These are phyloP conservation scores for Besnoitia besnoiti DNA, from an alignment of 169 alveolate species.

Conservation along the genomic window DNA sequence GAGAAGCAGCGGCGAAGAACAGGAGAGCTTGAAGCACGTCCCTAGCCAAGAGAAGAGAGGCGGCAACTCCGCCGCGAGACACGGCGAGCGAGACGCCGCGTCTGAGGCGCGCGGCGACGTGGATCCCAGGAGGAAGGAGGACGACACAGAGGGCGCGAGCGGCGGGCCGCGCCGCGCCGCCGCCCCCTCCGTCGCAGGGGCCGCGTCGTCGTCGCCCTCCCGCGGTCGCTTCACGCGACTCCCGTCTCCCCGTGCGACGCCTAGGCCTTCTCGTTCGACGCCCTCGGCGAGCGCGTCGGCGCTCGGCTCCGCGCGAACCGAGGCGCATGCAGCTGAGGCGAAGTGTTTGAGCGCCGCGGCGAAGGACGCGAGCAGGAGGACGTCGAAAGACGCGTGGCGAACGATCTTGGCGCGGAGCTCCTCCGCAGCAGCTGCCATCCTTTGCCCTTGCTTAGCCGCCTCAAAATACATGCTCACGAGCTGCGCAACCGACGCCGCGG, in stretches of 20 bases:
- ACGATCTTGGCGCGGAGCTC: too few species aligned
- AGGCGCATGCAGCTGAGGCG: background rate
- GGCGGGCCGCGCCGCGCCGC: background rate
- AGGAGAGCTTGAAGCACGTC: background rate
- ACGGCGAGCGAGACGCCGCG: background rate
- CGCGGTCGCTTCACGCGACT: background rate
- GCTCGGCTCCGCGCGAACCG: background rate
- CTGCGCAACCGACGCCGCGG: background rate
- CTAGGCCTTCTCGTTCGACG: too few species aligned
- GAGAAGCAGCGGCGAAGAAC: conserved; percentile 19
- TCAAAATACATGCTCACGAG: background rate
- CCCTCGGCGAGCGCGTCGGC: too few species aligned
- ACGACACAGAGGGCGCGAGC: background rate
- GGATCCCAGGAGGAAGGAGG: background rate
- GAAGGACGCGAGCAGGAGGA: background rate
- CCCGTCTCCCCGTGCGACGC: background rate
- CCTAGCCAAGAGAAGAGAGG: background rate
- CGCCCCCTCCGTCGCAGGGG: background rate
- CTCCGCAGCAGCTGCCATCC: background rate
- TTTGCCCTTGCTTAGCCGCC: background rate
- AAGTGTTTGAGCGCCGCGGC: conserved; percentile 21
- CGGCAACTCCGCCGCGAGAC: background rate
- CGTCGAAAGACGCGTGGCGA: background rate
- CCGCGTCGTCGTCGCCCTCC: background rate
- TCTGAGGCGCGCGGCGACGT: background rate